Percentiles rank a stretch among this genome's conserved stretches.
Conservation (phyloP, 345 rosid genomes). For the Populus deltoides region DNA sequence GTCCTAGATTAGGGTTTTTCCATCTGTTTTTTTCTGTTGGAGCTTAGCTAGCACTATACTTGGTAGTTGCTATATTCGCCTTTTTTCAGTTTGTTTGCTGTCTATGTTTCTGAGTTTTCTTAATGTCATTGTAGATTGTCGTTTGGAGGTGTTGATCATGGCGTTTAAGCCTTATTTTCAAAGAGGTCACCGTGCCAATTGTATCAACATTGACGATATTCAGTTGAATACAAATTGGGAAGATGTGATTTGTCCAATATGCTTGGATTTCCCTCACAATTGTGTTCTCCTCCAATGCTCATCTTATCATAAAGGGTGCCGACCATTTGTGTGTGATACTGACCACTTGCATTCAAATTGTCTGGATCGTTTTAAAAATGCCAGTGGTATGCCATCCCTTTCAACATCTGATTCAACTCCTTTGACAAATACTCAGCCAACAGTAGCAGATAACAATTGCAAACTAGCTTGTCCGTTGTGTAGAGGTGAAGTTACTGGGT, state of each 20-base stretch:
- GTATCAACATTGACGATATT: conserved; percentile 41
- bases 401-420: conserved; percentile 40
- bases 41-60: background rate
- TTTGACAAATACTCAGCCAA: conserved; percentile 26
- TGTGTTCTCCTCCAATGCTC: conserved; percentile 83
- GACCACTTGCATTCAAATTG: conserved; percentile 88
- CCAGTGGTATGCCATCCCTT: conserved; percentile 57
- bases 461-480: conserved; percentile 83
- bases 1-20: conserved; percentile 10
- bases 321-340: conserved; percentile 83
- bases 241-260: conserved; percentile 82
- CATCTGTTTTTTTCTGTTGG: conserved; percentile 5
- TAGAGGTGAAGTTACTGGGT: conserved; percentile 90
- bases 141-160: conserved; percentile 33
- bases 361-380: conserved; percentile 78
- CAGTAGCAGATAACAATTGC: conserved; percentile 40
- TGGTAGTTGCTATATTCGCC: conserved; percentile 2
- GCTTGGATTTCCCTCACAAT: conserved; percentile 90
- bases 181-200: conserved; percentile 29
- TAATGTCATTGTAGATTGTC: conserved; percentile 19
- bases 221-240: conserved; percentile 61
- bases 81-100: background rate
- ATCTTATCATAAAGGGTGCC: conserved; percentile 76
- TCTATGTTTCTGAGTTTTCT: conserved; percentile 1
- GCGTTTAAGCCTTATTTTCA: conserved; percentile 38